Evolutionary conservation across 2,329 filamentous ascomycete genomes (phyloP).

Genomic region (Cladophialophora psammophila): DNA sequence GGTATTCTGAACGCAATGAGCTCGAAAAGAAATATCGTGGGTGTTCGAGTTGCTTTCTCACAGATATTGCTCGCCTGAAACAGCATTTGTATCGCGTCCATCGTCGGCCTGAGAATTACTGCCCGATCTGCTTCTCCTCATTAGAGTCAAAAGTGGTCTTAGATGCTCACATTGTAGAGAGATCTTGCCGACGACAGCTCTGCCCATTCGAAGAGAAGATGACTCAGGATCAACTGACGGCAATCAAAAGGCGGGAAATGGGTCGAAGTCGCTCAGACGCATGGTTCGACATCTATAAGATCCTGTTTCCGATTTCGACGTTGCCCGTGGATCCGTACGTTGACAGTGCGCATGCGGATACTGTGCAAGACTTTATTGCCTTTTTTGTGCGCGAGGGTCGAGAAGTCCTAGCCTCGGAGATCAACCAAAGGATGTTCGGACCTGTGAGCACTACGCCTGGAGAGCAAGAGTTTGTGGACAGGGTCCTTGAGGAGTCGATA

Average conservation of each 20-base stretch:
- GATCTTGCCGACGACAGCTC: constrained; percentile 4
- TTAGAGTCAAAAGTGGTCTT: constrained; percentile 10
- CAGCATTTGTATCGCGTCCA: constrained; percentile 32
- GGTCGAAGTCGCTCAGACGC: constrained; percentile 11
- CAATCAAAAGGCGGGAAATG: constrained; percentile 25
- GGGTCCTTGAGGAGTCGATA: constrained; percentile 5
- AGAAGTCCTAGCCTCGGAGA: not conserved
- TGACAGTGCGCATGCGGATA: constrained; percentile 9
- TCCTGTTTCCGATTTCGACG: constrained; percentile 27
- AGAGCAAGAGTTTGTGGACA: constrained; percentile 5
- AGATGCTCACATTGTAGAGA: constrained; percentile 19
- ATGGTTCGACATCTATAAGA: constrained; percentile 31
- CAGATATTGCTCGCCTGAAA: constrained; percentile 22
- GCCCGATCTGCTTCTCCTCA: constrained; percentile 16
- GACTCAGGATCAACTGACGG: constrained; percentile 26
- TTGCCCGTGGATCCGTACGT: constrained; percentile 27
- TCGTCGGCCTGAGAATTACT: constrained; percentile 21
- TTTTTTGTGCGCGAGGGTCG: constrained; percentile 21
- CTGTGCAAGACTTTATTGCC: constrained; percentile 22
- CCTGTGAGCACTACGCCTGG: not conserved
- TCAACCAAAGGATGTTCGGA: constrained; percentile 18
- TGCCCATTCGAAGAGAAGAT: constrained; percentile 30
- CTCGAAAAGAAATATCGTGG: constrained; percentile 21
- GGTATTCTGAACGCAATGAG: constrained; percentile 25
- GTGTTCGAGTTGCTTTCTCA: constrained; percentile 20